Base-by-base conservation (phyloP, 2,329 filamentous ascomycete species). In the Mycocentrospora acerina region DNA sequence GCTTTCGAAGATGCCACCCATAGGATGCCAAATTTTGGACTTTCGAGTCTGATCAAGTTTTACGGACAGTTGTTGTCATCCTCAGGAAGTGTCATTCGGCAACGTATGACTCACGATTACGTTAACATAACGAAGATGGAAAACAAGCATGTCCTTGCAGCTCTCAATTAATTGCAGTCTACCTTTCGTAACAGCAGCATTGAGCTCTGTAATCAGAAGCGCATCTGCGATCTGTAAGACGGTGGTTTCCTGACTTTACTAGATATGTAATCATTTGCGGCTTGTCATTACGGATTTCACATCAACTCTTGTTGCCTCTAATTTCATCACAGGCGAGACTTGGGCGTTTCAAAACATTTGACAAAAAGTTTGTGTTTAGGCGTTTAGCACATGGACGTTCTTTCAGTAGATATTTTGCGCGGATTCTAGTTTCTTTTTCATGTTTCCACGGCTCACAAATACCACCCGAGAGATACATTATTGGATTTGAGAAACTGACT, bases 31-130 rank as follows among this genome's bases (percentile, higher is more conserved):
- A 71, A 71, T 42, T 70, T 71, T 48, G 85, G 85, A 32, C 71
- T 86, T 59, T 74, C 74, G 42, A 78, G 78, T 60, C 71, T 89
- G 38, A 71, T 86, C 53, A 77, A 78, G 31, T 88, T 83, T 64
- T 87, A 87, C 63, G 76, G 77, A 58, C 72, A 76, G 54, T 73
- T 76, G 49, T 69, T 83, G 39, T 70, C 70, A 41, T 78, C 74
- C 55, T 35, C 50, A 29, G 68, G 68, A 42, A 71, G 69, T 48
- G 56, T 71, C 10, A 75, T 83, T 42, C 72, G 75, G 45, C 71
- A 77, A 42, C 62, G 70, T 45, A 69, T 85, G 34, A 75, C 78
- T 31, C 62, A 60, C 35, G 75, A 83, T 59, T 78, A 80, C 55
- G 67, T 82, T 29, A 68, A 75, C 35, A 62, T 83, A 30, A 76